Conservation (phyloP, 2,329 filamentous ascomycete genomes). For the Pseudogymnoascus sp. region DNA sequence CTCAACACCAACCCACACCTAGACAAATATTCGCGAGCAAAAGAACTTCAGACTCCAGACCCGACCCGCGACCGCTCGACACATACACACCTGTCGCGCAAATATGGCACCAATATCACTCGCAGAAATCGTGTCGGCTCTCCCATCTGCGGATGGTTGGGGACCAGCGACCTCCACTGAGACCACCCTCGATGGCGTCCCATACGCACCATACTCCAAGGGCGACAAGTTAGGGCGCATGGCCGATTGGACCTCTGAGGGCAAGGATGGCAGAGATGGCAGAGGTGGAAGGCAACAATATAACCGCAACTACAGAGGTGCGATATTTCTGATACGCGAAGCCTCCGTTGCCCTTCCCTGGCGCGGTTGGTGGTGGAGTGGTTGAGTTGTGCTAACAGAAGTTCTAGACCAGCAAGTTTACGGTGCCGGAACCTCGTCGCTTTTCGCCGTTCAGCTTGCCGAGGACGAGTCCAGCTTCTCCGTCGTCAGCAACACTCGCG, state of each 20-base stretch:
- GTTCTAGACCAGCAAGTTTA: conserved; percentile 87
- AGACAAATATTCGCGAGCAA: conserved; percentile 9
- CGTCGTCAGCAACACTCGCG: conserved; percentile 90
- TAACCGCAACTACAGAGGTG: conserved; percentile 88
- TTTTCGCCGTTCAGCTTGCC: conserved; percentile 84
- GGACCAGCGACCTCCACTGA: conserved; percentile 75
- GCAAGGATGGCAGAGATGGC: conserved; percentile 69
- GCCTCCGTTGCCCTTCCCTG: neutral
- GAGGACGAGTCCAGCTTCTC: conserved; percentile 98
- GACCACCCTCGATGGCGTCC: conserved; percentile 87
- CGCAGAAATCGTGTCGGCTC: conserved; percentile 60
- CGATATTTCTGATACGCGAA: conserved; percentile 19
- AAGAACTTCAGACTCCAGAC: conserved; percentile 9
- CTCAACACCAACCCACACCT: conserved; percentile 9
- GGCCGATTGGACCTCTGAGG: conserved; percentile 94
- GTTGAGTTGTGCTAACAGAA: neutral
- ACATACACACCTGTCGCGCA: conserved; percentile 19
- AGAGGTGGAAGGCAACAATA: conserved; percentile 79
- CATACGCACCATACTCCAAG: conserved; percentile 97
- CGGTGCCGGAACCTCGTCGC: conserved; percentile 75
- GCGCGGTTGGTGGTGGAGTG: neutral
- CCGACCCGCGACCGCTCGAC: conserved; percentile 2
- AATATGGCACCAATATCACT: conserved; percentile 49
- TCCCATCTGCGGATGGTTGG: conserved; percentile 76
- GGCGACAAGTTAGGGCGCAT: conserved; percentile 98